phyloP scores from a whole-genome alignment of 495 filamentous ascomycete genomes.

The Penicillium goetzii region DNA sequence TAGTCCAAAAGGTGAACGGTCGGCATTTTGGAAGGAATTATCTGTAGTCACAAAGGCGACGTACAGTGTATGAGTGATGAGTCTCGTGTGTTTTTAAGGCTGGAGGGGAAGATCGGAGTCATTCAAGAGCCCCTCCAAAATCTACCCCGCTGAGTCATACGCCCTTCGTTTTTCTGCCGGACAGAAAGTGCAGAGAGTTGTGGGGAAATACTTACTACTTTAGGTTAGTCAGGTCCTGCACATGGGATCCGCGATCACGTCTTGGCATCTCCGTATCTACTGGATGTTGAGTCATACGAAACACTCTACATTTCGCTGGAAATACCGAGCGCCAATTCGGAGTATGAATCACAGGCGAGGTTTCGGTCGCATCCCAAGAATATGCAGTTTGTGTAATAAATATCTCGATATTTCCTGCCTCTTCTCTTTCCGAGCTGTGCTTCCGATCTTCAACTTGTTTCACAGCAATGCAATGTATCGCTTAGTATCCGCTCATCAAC shows the following conservation, averaged over 20 bases:
- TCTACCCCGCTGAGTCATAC: constrained; percentile 35
- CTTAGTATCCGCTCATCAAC: not conserved
- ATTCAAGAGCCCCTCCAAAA: constrained; percentile 30
- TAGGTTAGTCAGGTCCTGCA: not conserved
- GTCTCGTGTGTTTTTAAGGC: not conserved
- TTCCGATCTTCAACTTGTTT: not conserved
- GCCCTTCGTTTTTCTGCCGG: constrained; percentile 31
- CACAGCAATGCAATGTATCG: not conserved
- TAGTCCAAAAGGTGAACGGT: constrained; percentile 91
- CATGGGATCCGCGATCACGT: not conserved
- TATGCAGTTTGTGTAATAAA: not conserved
- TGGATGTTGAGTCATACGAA: not conserved
- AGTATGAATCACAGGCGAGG: not conserved
- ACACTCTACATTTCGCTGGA: not conserved
- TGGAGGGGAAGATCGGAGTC: constrained; percentile 12
- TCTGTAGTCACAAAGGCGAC: constrained; percentile 7
- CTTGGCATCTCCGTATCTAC: not conserved
- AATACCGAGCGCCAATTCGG: not conserved
- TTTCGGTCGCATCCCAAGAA: not conserved
- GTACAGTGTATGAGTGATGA: constrained; percentile 11
- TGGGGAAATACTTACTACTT: not conserved
- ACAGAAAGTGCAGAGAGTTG: constrained; percentile 20
- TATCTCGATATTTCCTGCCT: not conserved
- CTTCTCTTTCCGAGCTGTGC: not conserved
- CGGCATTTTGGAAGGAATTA: constrained; percentile 59